A percentile compares a stretch with the other conserved stretches of the same genome.
Conservation (phyloP, 2,329 filamentous ascomycete genomes). For the Purpureocillium lavendulum region DNA sequence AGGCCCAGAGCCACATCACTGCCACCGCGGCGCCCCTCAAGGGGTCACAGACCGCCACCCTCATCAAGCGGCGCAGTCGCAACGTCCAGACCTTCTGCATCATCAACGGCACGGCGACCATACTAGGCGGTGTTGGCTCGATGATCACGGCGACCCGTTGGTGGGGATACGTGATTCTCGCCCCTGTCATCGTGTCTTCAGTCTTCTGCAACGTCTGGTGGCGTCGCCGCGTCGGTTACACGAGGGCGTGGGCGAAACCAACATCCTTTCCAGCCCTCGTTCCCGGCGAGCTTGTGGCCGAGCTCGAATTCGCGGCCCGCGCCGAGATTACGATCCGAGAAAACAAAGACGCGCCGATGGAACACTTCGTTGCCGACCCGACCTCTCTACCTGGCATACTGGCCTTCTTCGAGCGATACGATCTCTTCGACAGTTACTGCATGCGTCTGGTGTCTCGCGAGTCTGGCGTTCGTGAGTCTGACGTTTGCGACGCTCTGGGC, state of each 20-base stretch:
- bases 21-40: constrained; percentile 17
- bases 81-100: constrained; percentile 34
- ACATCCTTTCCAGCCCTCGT: constrained; percentile 1
- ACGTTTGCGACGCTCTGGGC: constrained; percentile 5
- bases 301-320: constrained; percentile 12
- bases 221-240: constrained; percentile 36
- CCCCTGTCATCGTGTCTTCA: constrained; percentile 38
- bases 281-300: constrained; percentile 7
- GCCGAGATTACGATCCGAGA: constrained; percentile 6
- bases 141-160: constrained; percentile 41
- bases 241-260: constrained; percentile 2
- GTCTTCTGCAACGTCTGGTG: constrained; percentile 40
- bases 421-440: constrained; percentile 8
- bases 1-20: constrained; percentile 28
- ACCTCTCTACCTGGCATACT: constrained; percentile 7
- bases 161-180: constrained; percentile 44
- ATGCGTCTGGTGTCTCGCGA: constrained; percentile 2
- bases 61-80: constrained; percentile 26
- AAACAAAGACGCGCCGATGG: constrained; percentile 1
- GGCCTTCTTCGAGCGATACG: constrained; percentile 8
- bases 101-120: constrained; percentile 34
- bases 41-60: constrained; percentile 13
- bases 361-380: constrained; percentile 8
- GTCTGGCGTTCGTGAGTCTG: constrained; percentile 1
- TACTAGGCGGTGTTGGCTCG: constrained; percentile 39